Evolutionary conservation across 768 basidiomycete genomes (phyloP).

Genomic region (Russula dissimulans): DNA sequence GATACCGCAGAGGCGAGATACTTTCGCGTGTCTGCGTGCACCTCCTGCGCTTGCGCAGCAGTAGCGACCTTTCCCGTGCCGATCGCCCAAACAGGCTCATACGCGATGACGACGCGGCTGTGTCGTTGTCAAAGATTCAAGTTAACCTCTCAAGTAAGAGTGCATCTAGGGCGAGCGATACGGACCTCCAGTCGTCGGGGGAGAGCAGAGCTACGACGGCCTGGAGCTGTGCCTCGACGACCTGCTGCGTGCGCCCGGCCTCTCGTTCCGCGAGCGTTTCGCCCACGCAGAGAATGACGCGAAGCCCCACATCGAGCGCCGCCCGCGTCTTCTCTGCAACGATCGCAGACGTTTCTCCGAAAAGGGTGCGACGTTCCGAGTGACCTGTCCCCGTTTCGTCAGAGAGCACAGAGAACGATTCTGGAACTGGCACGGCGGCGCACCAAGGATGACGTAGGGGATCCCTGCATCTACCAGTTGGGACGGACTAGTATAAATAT

Average conservation of each 20-base stretch:
- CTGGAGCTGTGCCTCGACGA: constrained; percentile 76
- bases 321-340: constrained; percentile 84
- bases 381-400: constrained; percentile 46
- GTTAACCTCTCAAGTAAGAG: background rate
- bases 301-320: constrained; percentile 64
- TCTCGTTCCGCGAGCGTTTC: constrained; percentile 90
- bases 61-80: constrained; percentile 96
- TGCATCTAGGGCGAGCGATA: constrained; percentile 4
- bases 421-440: constrained; percentile 18
- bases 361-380: constrained; percentile 91
- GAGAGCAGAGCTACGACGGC: constrained; percentile 57
- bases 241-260: constrained; percentile 58
- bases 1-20: constrained; percentile 65
- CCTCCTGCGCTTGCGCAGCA: constrained; percentile 84
- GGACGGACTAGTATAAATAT: constrained; percentile 41
- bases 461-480: constrained; percentile 84
- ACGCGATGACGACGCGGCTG: constrained; percentile 90
- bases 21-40: constrained; percentile 73
- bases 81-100: constrained; percentile 98
- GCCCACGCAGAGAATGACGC: constrained; percentile 92
- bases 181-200: constrained; percentile 73
- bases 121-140: background rate
- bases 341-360: constrained; percentile 76
- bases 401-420: constrained; percentile 2
- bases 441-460: constrained; percentile 87